Base-by-base conservation (phyloP, 495 filamentous ascomycete species). In the Lasiosphaeris hirsuta region DNA sequence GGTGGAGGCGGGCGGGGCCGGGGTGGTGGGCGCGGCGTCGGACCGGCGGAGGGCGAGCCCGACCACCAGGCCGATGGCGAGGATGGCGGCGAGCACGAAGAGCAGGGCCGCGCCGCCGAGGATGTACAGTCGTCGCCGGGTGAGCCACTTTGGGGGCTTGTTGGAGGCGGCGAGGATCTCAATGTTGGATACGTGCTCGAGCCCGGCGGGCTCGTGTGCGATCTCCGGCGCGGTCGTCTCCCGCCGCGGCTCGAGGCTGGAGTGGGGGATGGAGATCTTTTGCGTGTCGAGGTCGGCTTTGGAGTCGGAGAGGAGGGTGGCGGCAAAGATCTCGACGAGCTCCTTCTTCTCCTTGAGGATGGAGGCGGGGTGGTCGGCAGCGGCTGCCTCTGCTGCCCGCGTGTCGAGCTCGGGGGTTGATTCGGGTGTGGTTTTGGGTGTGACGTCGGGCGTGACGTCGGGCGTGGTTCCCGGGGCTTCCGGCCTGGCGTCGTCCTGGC, bases 11-110 rank as follows among this genome's bases (percentile, higher is more conserved):
- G n/a, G n/a, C 18, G 43, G 9, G 13, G 43, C 17, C 15, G 14
- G 41, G 14, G 43, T 2, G 18, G 15, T 0, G 10, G 43, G 7
- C 10, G 13, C 11, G 17, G 17, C 11, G 10, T 17, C 43, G 14
- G 15, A 15, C 34, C 35, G 35, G 49, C 13, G 49, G 10, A 51
- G 5, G 35, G 40, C 49, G 13, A 51, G 15, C 4, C 49, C 49
- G 17, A 36, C 49, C 7, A 51, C 49, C n/a, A 51, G 49, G 9
- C 49, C 49, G 15, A 51, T 51, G 35, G 40, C 34, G 35, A 51
- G 38, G 36, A 39, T 40, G 34, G 49, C 49, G 36, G 40, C 36
- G 49, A 51, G 10, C 13, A 51, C 15, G 4, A 51, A 23, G n/a
- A 51, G 2, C 35, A 51, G 34, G 35, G 40, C 23, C 13, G 10